Evolutionary conservation across 805 yeast species (phyloP).

Genomic region (Metschnikowia lochheadii): DNA sequence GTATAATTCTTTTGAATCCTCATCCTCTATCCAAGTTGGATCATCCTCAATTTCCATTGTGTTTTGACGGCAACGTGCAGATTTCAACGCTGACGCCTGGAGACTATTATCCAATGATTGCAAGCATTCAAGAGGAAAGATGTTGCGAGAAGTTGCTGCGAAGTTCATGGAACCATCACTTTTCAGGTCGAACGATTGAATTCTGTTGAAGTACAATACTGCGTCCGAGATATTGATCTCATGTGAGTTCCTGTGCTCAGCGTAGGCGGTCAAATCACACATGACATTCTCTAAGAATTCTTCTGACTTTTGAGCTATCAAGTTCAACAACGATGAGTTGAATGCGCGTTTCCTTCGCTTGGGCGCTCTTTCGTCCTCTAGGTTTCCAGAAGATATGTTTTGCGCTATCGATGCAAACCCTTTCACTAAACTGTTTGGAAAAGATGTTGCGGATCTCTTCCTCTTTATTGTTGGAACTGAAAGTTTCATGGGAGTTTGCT

Average conservation of each 20-base stretch:
- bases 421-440: constrained; percentile 6
- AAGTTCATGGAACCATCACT: constrained; percentile 20
- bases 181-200: constrained; percentile 20
- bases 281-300: constrained; percentile 29
- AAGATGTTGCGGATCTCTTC: not conserved
- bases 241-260: constrained; percentile 28
- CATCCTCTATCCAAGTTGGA: not conserved
- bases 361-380: not conserved
- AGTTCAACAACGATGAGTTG: constrained; percentile 14
- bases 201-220: constrained; percentile 30
- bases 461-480: not conserved
- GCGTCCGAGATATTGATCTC: constrained; percentile 33
- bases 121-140: constrained; percentile 35
- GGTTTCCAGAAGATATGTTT: constrained; percentile 5
- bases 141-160: constrained; percentile 30
- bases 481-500: not conserved
- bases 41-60: not conserved
- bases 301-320: constrained; percentile 28
- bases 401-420: constrained; percentile 15
- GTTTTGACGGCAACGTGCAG: not conserved
- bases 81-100: constrained; percentile 8
- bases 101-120: constrained; percentile 31
- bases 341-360: constrained; percentile 7
- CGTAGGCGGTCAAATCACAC: constrained; percentile 33
- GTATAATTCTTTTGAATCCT: not conserved